A percentile compares a stretch with the other conserved stretches of the same genome.
Conservation (phyloP, 1,284 basidiomycete species). For the Leccinum insigne region DNA sequence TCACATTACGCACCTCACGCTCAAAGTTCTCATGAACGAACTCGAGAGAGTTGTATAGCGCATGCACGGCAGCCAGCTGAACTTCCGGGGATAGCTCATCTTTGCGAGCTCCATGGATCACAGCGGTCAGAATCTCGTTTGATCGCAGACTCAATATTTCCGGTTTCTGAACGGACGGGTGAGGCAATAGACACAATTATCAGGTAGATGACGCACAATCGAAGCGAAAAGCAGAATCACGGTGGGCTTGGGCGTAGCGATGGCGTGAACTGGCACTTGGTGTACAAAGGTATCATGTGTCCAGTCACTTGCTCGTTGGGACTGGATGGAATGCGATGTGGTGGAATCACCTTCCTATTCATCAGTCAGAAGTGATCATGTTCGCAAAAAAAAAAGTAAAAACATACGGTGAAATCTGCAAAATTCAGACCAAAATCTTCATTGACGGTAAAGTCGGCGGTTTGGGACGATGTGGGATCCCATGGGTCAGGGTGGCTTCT, state of each 20-base stretch:
- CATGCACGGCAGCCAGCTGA: slow-evolving; percentile 93
- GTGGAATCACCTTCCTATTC: too few species aligned
- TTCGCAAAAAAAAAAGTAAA: too few species aligned
- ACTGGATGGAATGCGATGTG: too few species aligned
- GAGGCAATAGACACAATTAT: slow-evolving; percentile 12
- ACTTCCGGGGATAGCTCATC: slow-evolving; percentile 95
- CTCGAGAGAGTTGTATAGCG: slow-evolving; percentile 95
- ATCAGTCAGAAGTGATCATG: too few species aligned
- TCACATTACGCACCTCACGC: slow-evolving; percentile 67
- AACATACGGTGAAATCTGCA: too few species aligned
- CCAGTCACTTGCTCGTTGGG: too few species aligned
- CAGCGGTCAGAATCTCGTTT: slow-evolving; percentile 98
- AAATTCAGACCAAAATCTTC: too few species aligned
- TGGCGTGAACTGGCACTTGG: too few species aligned
- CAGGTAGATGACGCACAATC: slow-evolving; percentile 65
- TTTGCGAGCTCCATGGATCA: slow-evolving; percentile 97
- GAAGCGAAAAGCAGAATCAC: slow-evolving; percentile 28
- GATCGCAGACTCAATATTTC: slow-evolving; percentile 88
- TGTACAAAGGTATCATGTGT: too few species aligned
- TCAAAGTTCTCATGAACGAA: slow-evolving; percentile 99
- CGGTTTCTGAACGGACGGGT: slow-evolving; percentile 64
- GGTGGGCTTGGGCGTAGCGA: too few species aligned
- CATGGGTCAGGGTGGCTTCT: not conserved
- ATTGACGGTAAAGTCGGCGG: too few species aligned
- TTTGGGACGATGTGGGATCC: too few species aligned